Evolutionary conservation across 2,329 filamentous ascomycete species (phyloP).

Genomic region (Stemphylium beticola): DNA sequence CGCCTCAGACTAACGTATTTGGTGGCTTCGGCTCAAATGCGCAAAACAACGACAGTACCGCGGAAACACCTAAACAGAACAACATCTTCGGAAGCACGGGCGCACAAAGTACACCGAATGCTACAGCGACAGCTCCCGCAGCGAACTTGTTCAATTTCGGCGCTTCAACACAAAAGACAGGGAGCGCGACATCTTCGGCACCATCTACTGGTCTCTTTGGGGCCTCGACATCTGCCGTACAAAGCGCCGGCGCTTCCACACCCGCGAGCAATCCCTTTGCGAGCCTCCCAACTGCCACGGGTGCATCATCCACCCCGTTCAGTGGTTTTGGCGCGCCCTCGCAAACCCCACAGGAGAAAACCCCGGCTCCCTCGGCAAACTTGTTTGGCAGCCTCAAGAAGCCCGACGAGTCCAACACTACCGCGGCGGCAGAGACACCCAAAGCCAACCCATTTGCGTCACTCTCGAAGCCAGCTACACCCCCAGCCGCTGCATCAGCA

Average conservation of each 20-base stretch:
- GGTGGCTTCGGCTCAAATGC: conserved; percentile 26
- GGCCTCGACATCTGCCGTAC: conserved; percentile 6
- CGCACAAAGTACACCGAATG: conserved; percentile 14
- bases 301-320: conserved; percentile 12
- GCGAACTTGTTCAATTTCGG: conserved; percentile 24
- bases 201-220: conserved; percentile 24
- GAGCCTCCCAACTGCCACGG: conserved; percentile 14
- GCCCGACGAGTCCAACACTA: conserved; percentile 10
- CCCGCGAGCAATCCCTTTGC: conserved; percentile 25
- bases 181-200: conserved; percentile 17
- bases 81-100: conserved; percentile 23
- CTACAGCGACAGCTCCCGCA: conserved; percentile 19
- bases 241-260: conserved; percentile 10
- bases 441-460: conserved; percentile 30
- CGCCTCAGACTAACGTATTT: conserved; percentile 20
- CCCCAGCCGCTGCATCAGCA: conserved; percentile 14
- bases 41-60: conserved; percentile 17
- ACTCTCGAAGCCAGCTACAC: conserved; percentile 19
- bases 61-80: conserved; percentile 11
- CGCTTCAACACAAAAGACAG: conserved; percentile 16
- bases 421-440: conserved; percentile 20
- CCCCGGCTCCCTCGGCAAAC: conserved; percentile 16
- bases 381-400: conserved; percentile 29
- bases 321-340: conserved; percentile 13
- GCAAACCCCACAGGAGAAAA: conserved; percentile 18